Evolutionary conservation across 106 monocot species (phyloP), one percentile per base, ranked within the genome.

Genomic region (Phalaenopsis equestris): DNA sequence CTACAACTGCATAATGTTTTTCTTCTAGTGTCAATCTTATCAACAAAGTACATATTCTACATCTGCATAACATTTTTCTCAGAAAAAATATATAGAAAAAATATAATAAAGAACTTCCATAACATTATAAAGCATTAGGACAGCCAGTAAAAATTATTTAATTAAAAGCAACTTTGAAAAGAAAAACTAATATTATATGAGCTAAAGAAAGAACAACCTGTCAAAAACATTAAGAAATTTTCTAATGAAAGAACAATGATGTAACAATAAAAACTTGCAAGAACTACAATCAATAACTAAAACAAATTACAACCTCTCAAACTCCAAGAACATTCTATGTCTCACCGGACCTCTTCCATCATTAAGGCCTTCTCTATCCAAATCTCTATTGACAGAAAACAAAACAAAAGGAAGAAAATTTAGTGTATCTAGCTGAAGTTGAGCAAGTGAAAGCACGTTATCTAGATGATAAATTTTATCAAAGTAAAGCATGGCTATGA

Each of bases 281-380:
- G 19, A 19, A 45, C 43, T 74, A 11, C 8, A 70, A 76, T 30
- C 47, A 76, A 47, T 76, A 76, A 24, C 12, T n/a, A 48, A 76
- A 76, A 47, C 0, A 3, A 48, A 76, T 24, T 48, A 76, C 21
- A 49, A 76, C 76, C 76, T 76, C 19, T 76, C 76, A 76, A 42
- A 49, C 12, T 76, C 76, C 48, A 76, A 48, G 76, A 12, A 76
- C 5, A 76, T 52, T 76, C 76, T 76, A 76, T 76, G 48, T 24
- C 49, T 30, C 11, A 49, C 24, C 52, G 49, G 76, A 47, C 21
- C 76, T 52, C 18, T 76, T 52, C 42, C 76, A 76, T 76, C 76
- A 52, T 48, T 76, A 43, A 76, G 24, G 21, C 16, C 49, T 19
- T 47, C 49, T 49, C 76, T 42, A 52, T 76, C 76, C n/a, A 76